Percentiles rank a stretch among this genome's conserved stretches.
phyloP scores from a whole-genome alignment of 164 flowering plant genomes.

The Stephania cephalantha region DNA sequence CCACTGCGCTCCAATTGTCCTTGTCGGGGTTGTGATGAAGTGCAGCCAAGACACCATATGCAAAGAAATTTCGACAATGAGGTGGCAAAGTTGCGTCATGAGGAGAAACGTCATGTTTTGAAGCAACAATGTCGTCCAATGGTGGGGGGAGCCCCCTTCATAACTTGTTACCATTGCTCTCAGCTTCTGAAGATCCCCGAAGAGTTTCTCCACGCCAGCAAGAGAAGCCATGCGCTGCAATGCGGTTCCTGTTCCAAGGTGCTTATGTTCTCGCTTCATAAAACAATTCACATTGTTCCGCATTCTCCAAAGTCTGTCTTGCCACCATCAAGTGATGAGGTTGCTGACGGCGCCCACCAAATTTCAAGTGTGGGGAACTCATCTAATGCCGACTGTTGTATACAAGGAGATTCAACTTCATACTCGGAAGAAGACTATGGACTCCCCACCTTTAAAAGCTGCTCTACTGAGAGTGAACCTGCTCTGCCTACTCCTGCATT shows the following conservation, averaged over 20 bases:
- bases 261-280: slow-evolving; percentile 45
- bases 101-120: slow-evolving; percentile 27
- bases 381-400: slow-evolving; percentile 12
- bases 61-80: slow-evolving; percentile 24
- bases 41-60: slow-evolving; percentile 28
- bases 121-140: slow-evolving; percentile 51
- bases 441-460: slow-evolving; percentile 29
- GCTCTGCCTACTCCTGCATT: slow-evolving; percentile 12
- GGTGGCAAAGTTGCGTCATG: slow-evolving; percentile 19
- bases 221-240: slow-evolving; percentile 37
- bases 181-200: slow-evolving; percentile 58
- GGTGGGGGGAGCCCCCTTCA: slow-evolving; percentile 72
- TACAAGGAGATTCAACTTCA: slow-evolving; percentile 31
- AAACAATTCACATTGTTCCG: slow-evolving; percentile 36
- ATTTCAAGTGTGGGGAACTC: slow-evolving; percentile 8
- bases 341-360: slow-evolving; percentile 15
- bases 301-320: slow-evolving; percentile 14
- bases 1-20: slow-evolving; percentile 23
- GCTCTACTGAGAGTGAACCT: slow-evolving; percentile 41
- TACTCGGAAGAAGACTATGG: slow-evolving; percentile 44
- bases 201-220: slow-evolving; percentile 50
- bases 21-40: slow-evolving; percentile 10
- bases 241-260: slow-evolving; percentile 64
- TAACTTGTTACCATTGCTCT: slow-evolving; percentile 50
- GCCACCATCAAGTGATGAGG: slow-evolving; percentile 39